Evolutionary conservation across 176 grass and related monocot species (phyloP), one percentile per base, ranked within the genome.

Genomic region (Pontederia paniculata): DNA sequence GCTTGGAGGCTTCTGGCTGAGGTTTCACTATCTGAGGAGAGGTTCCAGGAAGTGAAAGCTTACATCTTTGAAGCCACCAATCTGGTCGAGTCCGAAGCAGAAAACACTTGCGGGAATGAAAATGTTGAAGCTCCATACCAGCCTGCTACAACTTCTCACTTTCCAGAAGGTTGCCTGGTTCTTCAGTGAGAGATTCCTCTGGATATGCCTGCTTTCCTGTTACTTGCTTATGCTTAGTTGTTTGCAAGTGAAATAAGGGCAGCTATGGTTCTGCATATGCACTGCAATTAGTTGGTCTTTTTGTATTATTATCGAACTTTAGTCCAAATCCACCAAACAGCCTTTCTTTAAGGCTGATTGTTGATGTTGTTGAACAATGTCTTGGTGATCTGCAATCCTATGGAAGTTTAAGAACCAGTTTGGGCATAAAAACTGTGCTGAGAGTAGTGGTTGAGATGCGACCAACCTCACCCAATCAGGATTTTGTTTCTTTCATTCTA

Each of bases 1-100:
- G 63, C 48, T 51, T 66, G 63, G 63, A 52, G 49, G 25, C 63
- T 66, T 10, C 52, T 66, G 44, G 48, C 63, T 14, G 63, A 66
- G 48, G 63, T 52, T 9, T 66, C 63, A n/a, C 47, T 52, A 12
- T 52, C 23, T n/a, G 23, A 66, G 23, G 63, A 47, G 23, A 66
- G 48, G 63, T 66, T 66, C 16, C 23, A 52, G 19, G 63, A 66
- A 51, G 63, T 66, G 23, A 52, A 66, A 51, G 23, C 47, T 5
- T 19, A 42, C 22, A 52, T 66, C 12, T 66, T 41, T 37, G 63
- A 52, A 42, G 58, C 58, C 58, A 21, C 20, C 9, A 15, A 37
- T 13, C 41, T 61, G 3, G 58, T 45, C 42, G 17, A 61, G 16
- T 45, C 58, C 17, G 15, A 60, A 8, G 42, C 20, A 15, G n/a